Conservation (phyloP, 352 stramenopile genomes). For the Phytophthora sansomeana region DNA sequence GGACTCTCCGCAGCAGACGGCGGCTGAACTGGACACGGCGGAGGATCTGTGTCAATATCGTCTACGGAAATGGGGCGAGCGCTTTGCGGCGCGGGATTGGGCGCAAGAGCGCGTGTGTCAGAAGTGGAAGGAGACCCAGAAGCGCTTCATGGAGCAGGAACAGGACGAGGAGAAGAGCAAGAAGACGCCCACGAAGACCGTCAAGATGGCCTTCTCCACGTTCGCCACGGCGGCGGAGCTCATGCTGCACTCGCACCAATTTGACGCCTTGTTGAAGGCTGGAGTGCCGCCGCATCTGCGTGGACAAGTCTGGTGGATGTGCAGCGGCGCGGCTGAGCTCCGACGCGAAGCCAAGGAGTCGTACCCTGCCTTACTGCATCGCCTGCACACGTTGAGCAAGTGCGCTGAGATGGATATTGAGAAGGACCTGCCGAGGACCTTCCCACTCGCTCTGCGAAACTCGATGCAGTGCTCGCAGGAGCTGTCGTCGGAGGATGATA, state of each 20-base stretch:
- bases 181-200: slow-evolving; percentile 37
- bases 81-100: slow-evolving; percentile 67
- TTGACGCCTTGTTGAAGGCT: slow-evolving; percentile 66
- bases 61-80: slow-evolving; percentile 64
- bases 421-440: slow-evolving; percentile 90
- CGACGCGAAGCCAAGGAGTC: slow-evolving; percentile 48
- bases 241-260: slow-evolving; percentile 64
- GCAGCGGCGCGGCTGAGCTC: slow-evolving; percentile 72
- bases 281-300: slow-evolving; percentile 74
- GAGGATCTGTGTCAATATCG: slow-evolving; percentile 43
- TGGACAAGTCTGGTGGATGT: slow-evolving; percentile 86
- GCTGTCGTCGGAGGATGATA: slow-evolving; percentile 37
- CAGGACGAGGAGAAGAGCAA: slow-evolving; percentile 14
- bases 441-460: slow-evolving; percentile 50
- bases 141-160: slow-evolving; percentile 48
- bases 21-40: slow-evolving; percentile 22
- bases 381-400: slow-evolving; percentile 66
- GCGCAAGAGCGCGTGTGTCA: slow-evolving; percentile 60
- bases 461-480: slow-evolving; percentile 39
- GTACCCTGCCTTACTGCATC: slow-evolving; percentile 63
- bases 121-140: slow-evolving; percentile 79
- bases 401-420: slow-evolving; percentile 87
- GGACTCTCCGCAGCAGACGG: slow-evolving; percentile 10
- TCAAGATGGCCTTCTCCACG: slow-evolving; percentile 62
- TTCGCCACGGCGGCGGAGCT: slow-evolving; percentile 61